Evolutionary conservation across 352 stramenopile genomes (phyloP), one percentile per base, ranked within the genome.

Genomic region (Phytophthora melonis): DNA sequence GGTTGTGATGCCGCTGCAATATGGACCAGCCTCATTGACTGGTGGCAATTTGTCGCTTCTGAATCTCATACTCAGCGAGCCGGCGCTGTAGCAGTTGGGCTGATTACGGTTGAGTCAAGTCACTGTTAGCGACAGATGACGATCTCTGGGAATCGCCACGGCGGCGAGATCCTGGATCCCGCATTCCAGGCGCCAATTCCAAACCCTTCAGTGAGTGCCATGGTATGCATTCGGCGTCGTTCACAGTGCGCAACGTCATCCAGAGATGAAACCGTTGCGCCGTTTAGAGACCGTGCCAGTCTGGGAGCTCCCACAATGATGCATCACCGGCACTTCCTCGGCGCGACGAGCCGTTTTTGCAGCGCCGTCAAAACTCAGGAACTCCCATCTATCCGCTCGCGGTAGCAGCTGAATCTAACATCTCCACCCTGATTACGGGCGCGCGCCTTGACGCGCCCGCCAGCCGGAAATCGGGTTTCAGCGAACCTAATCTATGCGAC

Each of bases 351-450:
- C 25, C 21, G 57, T 43, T 41, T 63, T 59, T 0, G 25, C 54
- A 5, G 54, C 54, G 1, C 57, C 39, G n/a, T 63, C 57, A n/a
- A 63, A 63, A 63, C 57, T 55, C 21, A 63, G 16, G 1, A 63
- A n/a, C n/a, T n/a, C 41, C 10, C 25, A 32, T 1, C 39, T n/a
- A n/a, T n/a, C n/a, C n/a, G n/a, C n/a, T n/a, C 57, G 0, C 7
- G 4, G 41, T 43, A 63, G 14, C 55, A n/a, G n/a, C 41, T 4
- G 8, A 19, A 27, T 43, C 41, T 0, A 63, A 23, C 57, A 63
- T 63, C 14, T 63, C 57, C 9, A 55, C n/a, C 7, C 57, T 63
- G 39, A 63, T 50, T 0, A 63, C 25, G 11, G 57, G 57, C 3
- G 57, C n/a, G 57, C 32, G 39, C 21, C 19, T 55, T 59, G 16